These are phyloP conservation scores for Candida gorgasii DNA, from an alignment of 805 yeast species.

Conservation along the genomic window DNA sequence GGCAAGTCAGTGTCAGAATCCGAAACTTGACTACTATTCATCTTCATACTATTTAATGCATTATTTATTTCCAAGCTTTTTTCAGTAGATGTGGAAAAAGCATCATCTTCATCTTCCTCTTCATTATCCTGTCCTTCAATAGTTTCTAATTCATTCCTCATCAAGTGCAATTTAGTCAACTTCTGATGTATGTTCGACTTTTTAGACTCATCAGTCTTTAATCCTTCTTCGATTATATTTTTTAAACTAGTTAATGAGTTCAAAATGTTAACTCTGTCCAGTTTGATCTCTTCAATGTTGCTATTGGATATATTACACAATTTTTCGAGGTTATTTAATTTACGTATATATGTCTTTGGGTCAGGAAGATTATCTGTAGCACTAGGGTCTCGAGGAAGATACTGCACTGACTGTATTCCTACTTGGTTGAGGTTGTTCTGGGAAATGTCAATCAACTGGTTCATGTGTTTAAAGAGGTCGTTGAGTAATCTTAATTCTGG, in stretches of 20 bases:
- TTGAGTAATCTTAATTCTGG: constrained; percentile 36
- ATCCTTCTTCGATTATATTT: constrained; percentile 27
- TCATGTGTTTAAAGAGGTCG: constrained; percentile 28
- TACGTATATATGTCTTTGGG: constrained; percentile 38
- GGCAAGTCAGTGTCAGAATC: constrained; percentile 23
- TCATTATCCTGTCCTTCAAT: constrained; percentile 21
- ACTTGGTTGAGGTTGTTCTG: constrained; percentile 41
- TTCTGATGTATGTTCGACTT: constrained; percentile 29
- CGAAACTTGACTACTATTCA: constrained; percentile 1
- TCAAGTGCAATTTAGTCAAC: constrained; percentile 26
- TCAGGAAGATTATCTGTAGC: constrained; percentile 40
- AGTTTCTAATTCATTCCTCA: constrained; percentile 33
- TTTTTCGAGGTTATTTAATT: constrained; percentile 40
- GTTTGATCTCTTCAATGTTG: constrained; percentile 33
- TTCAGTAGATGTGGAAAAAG: constrained; percentile 4
- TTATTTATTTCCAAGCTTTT: not conserved
- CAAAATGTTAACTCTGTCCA: constrained; percentile 27
- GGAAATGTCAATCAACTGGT: constrained; percentile 25
- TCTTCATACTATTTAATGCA: not conserved
- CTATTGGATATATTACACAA: constrained; percentile 32
- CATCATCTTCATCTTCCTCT: constrained; percentile 4
- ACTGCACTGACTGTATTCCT: constrained; percentile 36
- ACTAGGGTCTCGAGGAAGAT: constrained; percentile 36
- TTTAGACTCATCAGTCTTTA: constrained; percentile 35
- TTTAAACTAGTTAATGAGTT: constrained; percentile 26